Base-by-base conservation (phyloP, 805 yeast genomes). In the Barnettozyma wickerhamii region DNA sequence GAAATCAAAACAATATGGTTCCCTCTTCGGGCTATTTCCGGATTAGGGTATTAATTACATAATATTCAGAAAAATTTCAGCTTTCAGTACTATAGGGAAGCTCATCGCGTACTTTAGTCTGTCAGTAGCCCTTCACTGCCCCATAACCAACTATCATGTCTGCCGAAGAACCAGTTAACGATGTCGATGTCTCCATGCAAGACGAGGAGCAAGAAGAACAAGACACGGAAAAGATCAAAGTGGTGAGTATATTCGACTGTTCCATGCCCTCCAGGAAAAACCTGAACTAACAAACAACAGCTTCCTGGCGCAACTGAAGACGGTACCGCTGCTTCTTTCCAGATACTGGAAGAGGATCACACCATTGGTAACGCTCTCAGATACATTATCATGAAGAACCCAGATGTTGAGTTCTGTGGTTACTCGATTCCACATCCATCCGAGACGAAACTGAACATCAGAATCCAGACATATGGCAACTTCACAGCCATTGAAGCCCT, bases 401-500 rank as follows among this genome's bases (percentile, higher is more conserved):
- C 97, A 29, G 95, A 89, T 50, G 99, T 93, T 19, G 99, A 93
- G 60, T 93, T 93, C 63, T 91, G 98, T 60, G 99, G 99, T 42
- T 93, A 93, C 67, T 88, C 97, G 33, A 93, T 93, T 51, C 99
- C 99, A 10, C 99, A 93, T 65, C 99, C 99, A 15, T 86, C 96
- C 27, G 99, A 93, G 65, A 73, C 87, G 46, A 83, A 84, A 52
- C 69, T 93, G 65, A 88, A 93, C 66, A 62, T 93, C 42, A 79
- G 99, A 66, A 88, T 93, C 48, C 99, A 93, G 68, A 93, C 99
- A 1, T 90, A 89, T 58, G 96, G 80, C 23, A 67, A 68, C 7
- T 74, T 78, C 49, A 82, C 97, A 4, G 98, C 98, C 4, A 79
- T 86, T 30, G 95, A 91, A 61, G 98, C 96, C 1, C 72, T 93